Percentiles rank a stretch among this genome's conserved stretches.
These are phyloP conservation scores for Ophiostoma montium DNA, from an alignment of 2,329 filamentous ascomycete genomes.

Conservation along the genomic window DNA sequence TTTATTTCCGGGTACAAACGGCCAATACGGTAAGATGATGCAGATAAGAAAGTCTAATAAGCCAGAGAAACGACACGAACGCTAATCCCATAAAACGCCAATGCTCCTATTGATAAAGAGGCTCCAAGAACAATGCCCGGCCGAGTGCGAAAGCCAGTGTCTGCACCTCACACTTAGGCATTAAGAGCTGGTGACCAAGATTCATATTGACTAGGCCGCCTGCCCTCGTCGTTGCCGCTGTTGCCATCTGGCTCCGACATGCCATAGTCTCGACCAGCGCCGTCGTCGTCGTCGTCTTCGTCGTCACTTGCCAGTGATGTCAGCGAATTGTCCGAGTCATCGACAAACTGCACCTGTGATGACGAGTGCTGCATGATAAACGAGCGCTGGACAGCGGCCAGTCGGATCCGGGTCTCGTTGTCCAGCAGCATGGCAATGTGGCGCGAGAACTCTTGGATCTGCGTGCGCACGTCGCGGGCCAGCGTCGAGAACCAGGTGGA, in stretches of 20 bases:
- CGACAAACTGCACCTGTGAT: constrained; percentile 10
- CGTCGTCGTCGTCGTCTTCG: neutral
- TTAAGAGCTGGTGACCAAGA: neutral
- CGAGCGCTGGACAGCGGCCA: constrained; percentile 35
- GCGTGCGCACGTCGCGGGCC: constrained; percentile 33
- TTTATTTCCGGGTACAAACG: too few relatives aligned
- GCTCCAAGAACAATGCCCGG: neutral
- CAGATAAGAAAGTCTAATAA: too few relatives aligned
- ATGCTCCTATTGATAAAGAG: too few relatives aligned
- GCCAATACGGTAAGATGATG: too few relatives aligned
- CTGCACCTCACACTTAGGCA: too few relatives aligned
- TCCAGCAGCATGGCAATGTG: constrained; percentile 37
- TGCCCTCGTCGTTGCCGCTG: neutral
- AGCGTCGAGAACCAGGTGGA: constrained; percentile 42
- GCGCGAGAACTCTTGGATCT: constrained; percentile 39
- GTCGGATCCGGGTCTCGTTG: constrained; percentile 36
- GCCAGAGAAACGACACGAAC: too few relatives aligned
- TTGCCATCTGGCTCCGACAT: neutral
- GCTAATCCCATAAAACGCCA: too few relatives aligned
- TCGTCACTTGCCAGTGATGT: constrained; percentile 22
- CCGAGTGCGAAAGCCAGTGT: neutral
- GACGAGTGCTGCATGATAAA: constrained; percentile 28
- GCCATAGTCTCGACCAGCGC: neutral
- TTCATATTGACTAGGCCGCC: neutral
- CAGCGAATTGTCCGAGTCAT: constrained; percentile 8